Percentiles rank a stretch among this genome's conserved stretches.
These are phyloP conservation scores for Herpomyces periplanetae DNA, from an alignment of 2,329 filamentous ascomycete genomes.

Conservation along the genomic window DNA sequence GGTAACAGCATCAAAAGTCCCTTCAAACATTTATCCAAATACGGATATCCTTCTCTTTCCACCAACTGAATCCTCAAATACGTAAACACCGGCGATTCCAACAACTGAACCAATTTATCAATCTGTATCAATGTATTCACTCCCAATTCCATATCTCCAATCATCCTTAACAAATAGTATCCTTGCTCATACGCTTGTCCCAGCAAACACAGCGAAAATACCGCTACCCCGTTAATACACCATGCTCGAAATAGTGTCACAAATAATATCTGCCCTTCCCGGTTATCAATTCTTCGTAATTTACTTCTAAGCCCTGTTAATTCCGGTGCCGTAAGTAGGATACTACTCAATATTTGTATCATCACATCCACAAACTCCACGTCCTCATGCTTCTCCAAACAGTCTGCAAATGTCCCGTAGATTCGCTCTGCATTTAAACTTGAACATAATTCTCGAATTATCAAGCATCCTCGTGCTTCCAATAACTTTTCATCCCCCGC, in stretches of 20 bases:
- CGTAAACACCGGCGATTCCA: constrained; percentile 90
- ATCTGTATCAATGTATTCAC: constrained; percentile 96
- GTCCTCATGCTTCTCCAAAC: constrained; percentile 87
- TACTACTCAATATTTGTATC: constrained; percentile 97
- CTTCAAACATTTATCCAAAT: constrained; percentile 89
- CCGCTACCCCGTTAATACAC: constrained; percentile 94
- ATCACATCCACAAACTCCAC: constrained; percentile 96
- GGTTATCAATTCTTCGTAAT: constrained; percentile 42
- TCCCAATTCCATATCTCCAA: constrained; percentile 87
- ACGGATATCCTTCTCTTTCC: constrained; percentile 73
- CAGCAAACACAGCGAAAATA: constrained; percentile 72
- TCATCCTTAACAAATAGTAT: constrained; percentile 75
- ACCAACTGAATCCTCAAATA: constrained; percentile 84
- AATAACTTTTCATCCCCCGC: constrained; percentile 66
- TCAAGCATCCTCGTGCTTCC: constrained; percentile 71
- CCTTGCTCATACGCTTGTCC: constrained; percentile 94
- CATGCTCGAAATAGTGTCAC: constrained; percentile 75
- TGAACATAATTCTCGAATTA: constrained; percentile 73
- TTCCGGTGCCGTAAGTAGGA: constrained; percentile 84
- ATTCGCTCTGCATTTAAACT: constrained; percentile 78
- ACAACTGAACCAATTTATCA: constrained; percentile 78
- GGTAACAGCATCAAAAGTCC: constrained; percentile 91
- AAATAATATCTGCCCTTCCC: constrained; percentile 85
- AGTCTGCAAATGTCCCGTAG: constrained; percentile 75
- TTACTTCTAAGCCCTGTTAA: constrained; percentile 61